Conservation (phyloP, 768 basidiomycete genomes). For the Tulasnella sp. region DNA sequence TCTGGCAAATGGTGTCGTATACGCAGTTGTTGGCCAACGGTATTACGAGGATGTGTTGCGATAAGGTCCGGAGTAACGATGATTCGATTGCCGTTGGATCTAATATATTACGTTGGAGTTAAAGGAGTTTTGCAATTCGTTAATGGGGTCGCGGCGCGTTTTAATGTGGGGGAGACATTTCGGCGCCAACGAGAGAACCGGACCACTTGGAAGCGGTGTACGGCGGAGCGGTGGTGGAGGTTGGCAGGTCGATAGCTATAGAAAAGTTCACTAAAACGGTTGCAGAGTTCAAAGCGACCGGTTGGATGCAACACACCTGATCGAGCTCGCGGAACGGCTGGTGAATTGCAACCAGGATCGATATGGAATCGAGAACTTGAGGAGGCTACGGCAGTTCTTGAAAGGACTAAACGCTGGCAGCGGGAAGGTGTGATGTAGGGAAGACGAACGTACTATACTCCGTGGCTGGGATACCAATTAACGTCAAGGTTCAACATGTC, state of each 20-base stretch:
- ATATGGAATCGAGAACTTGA: slow-evolving; percentile 20
- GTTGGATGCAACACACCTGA: slow-evolving; percentile 2
- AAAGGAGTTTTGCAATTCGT: background rate
- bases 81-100: slow-evolving; percentile 18
- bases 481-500: too few relatives aligned
- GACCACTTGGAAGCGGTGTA: slow-evolving; percentile 23
- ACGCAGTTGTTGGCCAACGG: slow-evolving; percentile 19
- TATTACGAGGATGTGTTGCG: slow-evolving; percentile 23
- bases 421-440: too few relatives aligned
- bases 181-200: slow-evolving; percentile 9
- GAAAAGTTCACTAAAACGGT: slow-evolving; percentile 2
- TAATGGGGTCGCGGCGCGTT: background rate
- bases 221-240: slow-evolving; percentile 20
- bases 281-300: background rate
- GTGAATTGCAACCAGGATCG: background rate
- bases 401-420: too few relatives aligned
- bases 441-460: too few relatives aligned
- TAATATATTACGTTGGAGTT: background rate
- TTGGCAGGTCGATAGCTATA: background rate
- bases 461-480: too few relatives aligned
- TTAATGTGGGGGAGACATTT: background rate
- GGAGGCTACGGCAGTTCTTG: background rate
- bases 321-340: slow-evolving; percentile 18
- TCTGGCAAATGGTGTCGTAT: slow-evolving; percentile 6
- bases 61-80: slow-evolving; percentile 5